Evolutionary conservation across 306 rosid species (phyloP).

Genomic region (Quercus dentata): DNA sequence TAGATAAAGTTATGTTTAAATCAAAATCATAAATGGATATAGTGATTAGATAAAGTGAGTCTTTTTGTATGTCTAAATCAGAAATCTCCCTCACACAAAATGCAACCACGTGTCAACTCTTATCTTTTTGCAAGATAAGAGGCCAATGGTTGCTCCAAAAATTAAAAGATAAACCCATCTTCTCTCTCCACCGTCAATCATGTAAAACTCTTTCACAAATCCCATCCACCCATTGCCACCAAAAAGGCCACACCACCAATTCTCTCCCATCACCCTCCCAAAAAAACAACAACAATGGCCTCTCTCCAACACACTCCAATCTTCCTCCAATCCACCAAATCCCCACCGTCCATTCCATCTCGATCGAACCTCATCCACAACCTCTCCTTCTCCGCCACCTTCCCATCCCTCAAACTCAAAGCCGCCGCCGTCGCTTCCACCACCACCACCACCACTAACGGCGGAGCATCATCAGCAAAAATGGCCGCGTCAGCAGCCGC

Average conservation of each 20-base stretch:
- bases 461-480: conserved; percentile 31
- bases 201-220: neutral
- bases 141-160: conserved; percentile 9
- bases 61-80: neutral
- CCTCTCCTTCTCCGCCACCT: conserved; percentile 48
- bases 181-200: neutral
- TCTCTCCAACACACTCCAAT: conserved; percentile 58
- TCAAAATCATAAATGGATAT: neutral
- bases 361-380: conserved; percentile 31
- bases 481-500: conserved; percentile 59
- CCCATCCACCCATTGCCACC: conserved; percentile 11
- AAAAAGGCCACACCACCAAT: neutral
- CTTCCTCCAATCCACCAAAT: conserved; percentile 63
- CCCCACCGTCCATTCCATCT: conserved; percentile 27
- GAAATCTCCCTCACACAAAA: neutral
- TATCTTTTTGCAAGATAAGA: conserved; percentile 35
- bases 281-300: conserved; percentile 49
- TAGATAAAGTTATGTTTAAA: no score
- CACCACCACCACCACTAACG: conserved; percentile 1
- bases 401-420: conserved; percentile 42
- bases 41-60: no score
- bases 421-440: neutral
- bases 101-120: conserved; percentile 33
- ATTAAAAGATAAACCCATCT: conserved; percentile 7
- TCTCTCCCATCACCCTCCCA: neutral